These are phyloP conservation scores for Annona cherimola DNA, from an alignment of 164 flowering plant species.

Conservation along the genomic window DNA sequence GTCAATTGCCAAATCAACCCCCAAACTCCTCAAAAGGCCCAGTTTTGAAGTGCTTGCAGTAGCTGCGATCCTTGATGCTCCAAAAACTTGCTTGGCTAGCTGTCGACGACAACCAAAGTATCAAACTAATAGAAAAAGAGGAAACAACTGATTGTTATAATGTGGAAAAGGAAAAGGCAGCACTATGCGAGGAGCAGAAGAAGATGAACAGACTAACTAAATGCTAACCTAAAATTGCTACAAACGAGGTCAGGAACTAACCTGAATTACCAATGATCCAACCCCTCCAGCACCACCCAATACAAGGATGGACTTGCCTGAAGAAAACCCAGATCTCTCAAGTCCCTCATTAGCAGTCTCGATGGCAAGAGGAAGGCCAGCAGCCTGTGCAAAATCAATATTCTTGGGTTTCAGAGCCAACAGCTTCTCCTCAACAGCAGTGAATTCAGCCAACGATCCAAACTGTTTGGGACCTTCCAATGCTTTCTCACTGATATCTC, in stretches of 20 bases:
- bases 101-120: slow-evolving; percentile 20
- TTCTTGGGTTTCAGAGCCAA: slow-evolving; percentile 83
- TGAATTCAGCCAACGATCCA: slow-evolving; percentile 88
- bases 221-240: neutral
- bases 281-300: slow-evolving; percentile 98
- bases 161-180: neutral
- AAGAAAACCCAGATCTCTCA: slow-evolving; percentile 70
- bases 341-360: slow-evolving; percentile 94
- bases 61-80: slow-evolving; percentile 88
- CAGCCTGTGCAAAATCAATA: slow-evolving; percentile 73
- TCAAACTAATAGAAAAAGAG: neutral
- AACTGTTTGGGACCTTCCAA: slow-evolving; percentile 82
- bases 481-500: slow-evolving; percentile 85
- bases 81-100: slow-evolving; percentile 93
- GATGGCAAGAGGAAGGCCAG: slow-evolving; percentile 85
- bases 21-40: slow-evolving; percentile 73
- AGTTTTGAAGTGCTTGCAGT: slow-evolving; percentile 78
- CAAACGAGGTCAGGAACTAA: slow-evolving; percentile 10
- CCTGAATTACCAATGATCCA: slow-evolving; percentile 94
- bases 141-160: neutral
- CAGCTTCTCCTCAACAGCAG: slow-evolving; percentile 90
- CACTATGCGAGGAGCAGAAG: too few species aligned
- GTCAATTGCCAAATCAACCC: slow-evolving; percentile 87
- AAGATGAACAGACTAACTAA: neutral
- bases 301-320: slow-evolving; percentile 89